These are phyloP conservation scores for Zygotorulaspora sp. DNA, from an alignment of 805 yeast species.

Conservation along the genomic window DNA sequence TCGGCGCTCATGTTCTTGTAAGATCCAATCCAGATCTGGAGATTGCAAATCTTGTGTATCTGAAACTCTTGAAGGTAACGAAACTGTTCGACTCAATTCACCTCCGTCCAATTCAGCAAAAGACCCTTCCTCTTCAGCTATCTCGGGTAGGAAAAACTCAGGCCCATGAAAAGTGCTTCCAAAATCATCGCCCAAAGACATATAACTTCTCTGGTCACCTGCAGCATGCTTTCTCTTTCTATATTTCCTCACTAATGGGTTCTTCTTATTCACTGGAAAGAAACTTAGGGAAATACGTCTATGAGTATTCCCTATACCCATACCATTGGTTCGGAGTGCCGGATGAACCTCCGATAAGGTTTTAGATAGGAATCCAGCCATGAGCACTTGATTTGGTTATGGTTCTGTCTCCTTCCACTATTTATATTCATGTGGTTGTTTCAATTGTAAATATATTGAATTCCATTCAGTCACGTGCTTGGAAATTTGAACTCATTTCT, in stretches of 20 bases:
- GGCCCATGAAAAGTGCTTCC: conserved; percentile 29
- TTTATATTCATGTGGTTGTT: too few relatives aligned
- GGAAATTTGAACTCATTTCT: too few relatives aligned
- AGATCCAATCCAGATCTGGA: conserved; percentile 38
- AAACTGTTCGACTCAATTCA: conserved; percentile 39
- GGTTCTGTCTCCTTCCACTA: too few relatives aligned
- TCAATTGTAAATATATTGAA: too few relatives aligned
- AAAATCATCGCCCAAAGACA: conserved; percentile 39
- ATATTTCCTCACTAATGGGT: conserved; percentile 38
- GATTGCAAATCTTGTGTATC: conserved; percentile 33
- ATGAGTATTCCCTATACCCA: conserved; percentile 41
- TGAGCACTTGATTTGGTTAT: too few relatives aligned
- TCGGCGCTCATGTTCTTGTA: conserved; percentile 39
- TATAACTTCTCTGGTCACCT: conserved; percentile 38
- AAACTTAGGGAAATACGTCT: conserved; percentile 38
- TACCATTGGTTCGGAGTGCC: conserved; percentile 39
- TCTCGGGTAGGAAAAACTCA: conserved; percentile 18
- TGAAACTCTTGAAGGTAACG: conserved; percentile 40
- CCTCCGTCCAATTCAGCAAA: conserved; percentile 32
- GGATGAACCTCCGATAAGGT: conserved; percentile 37
- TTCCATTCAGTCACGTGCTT: too few relatives aligned
- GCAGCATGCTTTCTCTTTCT: conserved; percentile 26
- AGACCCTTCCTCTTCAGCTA: conserved; percentile 23
- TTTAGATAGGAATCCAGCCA: conserved; percentile 29
- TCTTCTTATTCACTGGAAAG: conserved; percentile 40